A percentile compares a stretch with the other conserved stretches of the same genome.
Evolutionary conservation across 1,284 basidiomycete genomes (phyloP).

Genomic region (Papiliotrema flavescens): DNA sequence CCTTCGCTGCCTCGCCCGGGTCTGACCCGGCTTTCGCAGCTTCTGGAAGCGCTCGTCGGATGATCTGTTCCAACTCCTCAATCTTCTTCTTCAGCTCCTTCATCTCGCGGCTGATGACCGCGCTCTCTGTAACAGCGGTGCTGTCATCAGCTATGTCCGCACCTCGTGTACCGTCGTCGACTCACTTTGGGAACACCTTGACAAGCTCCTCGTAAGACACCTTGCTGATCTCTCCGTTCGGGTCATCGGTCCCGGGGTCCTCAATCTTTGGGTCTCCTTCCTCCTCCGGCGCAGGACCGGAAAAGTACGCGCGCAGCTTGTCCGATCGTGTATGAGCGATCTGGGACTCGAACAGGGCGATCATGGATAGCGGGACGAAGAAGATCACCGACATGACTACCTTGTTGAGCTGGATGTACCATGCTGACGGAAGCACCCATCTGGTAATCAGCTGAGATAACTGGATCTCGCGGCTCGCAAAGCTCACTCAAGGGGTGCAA

Average conservation of each 20-base stretch:
- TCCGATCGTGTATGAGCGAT: slow-evolving; percentile 52
- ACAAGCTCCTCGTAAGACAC: slow-evolving; percentile 71
- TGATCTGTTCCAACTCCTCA: slow-evolving; percentile 55
- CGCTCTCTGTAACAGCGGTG: slow-evolving; percentile 59
- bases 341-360: slow-evolving; percentile 72
- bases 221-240: slow-evolving; percentile 60
- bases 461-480: neutral
- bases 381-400: slow-evolving; percentile 72
- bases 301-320: slow-evolving; percentile 59
- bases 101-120: slow-evolving; percentile 65
- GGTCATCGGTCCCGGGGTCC: slow-evolving; percentile 54
- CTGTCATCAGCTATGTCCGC: slow-evolving; percentile 18
- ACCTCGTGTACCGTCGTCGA: slow-evolving; percentile 11
- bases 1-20: slow-evolving; percentile 5
- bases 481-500: slow-evolving; percentile 79
- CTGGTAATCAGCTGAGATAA: slow-evolving; percentile 52
- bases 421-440: slow-evolving; percentile 27
- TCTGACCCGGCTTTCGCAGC: neutral
- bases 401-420: slow-evolving; percentile 63
- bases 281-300: slow-evolving; percentile 62
- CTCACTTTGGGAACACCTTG: slow-evolving; percentile 75
- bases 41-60: slow-evolving; percentile 42
- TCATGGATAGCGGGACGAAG: slow-evolving; percentile 68
- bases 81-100: slow-evolving; percentile 59
- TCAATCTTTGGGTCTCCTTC: slow-evolving; percentile 64